phyloP scores from a whole-genome alignment of 176 grass and related monocot species.

The Miscanthus lutarioriparius region DNA sequence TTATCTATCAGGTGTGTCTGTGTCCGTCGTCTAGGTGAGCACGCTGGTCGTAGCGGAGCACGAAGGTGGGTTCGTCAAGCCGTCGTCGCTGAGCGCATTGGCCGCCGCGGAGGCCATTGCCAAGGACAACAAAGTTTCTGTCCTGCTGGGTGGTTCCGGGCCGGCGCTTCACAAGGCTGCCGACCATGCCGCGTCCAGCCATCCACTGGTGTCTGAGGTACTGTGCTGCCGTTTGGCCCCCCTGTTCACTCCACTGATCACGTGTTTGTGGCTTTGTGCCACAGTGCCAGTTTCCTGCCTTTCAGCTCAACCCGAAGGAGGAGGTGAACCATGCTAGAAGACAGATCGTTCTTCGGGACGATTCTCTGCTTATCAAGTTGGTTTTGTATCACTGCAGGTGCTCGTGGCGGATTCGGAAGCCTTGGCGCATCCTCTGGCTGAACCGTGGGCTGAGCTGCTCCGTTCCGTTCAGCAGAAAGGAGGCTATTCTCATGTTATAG shows the following conservation, averaged over 20 bases:
- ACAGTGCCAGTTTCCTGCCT: background rate
- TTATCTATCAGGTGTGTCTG: background rate
- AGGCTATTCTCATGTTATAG: slow-evolving; percentile 76
- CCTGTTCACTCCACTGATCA: background rate
- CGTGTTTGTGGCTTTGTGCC: background rate
- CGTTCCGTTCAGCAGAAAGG: slow-evolving; percentile 68
- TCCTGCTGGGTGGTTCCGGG: slow-evolving; percentile 80
- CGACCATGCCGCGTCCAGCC: slow-evolving; percentile 72
- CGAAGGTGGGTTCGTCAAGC: slow-evolving; percentile 78
- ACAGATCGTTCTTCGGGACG: background rate
- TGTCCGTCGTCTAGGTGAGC: slow-evolving; percentile 52
- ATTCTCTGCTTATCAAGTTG: slow-evolving; percentile 1
- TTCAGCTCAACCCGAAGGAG: background rate
- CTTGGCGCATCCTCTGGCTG: slow-evolving; percentile 73
- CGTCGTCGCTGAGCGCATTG: slow-evolving; percentile 78
- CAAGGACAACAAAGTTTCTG: slow-evolving; percentile 60
- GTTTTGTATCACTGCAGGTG: slow-evolving; percentile 51
- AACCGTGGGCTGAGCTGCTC: slow-evolving; percentile 76
- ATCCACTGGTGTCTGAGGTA: slow-evolving; percentile 85
- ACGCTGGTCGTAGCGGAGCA: slow-evolving; percentile 82
- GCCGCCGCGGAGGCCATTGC: slow-evolving; percentile 59
- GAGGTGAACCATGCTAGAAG: background rate
- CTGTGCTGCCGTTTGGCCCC: background rate
- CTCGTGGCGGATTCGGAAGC: slow-evolving; percentile 72
- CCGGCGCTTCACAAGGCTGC: slow-evolving; percentile 62